Conservation (phyloP, 2,329 filamentous ascomycete species). For the Trichoderma hamatum region DNA sequence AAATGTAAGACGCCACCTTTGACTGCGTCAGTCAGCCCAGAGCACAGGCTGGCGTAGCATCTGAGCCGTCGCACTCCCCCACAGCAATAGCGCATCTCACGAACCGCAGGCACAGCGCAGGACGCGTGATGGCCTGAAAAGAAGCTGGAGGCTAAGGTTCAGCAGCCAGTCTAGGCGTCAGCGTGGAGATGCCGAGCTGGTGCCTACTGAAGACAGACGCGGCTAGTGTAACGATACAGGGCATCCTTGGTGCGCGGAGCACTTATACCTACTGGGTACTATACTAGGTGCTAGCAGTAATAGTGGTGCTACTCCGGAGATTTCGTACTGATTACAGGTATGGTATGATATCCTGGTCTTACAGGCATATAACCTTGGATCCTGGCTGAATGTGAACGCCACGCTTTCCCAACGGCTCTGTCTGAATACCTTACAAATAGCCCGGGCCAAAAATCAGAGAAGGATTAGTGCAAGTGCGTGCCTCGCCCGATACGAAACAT, state of each 20-base stretch:
- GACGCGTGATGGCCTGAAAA: not conserved
- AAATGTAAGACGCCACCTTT: constrained; percentile 18
- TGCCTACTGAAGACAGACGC: not conserved
- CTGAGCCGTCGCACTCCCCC: not conserved
- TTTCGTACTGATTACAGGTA: not conserved
- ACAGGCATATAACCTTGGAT: constrained; percentile 3
- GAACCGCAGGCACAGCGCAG: not conserved
- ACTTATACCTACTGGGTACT: not conserved
- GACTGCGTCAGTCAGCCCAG: not conserved
- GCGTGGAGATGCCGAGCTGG: not conserved
- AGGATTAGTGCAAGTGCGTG: not conserved
- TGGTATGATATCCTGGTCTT: not conserved
- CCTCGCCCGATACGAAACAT: constrained; percentile 2
- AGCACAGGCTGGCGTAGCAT: not conserved
- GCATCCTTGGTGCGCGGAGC: not conserved
- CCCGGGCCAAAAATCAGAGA: not conserved
- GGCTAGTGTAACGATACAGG: not conserved
- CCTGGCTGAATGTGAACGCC: constrained; percentile 7
- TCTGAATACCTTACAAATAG: not conserved
- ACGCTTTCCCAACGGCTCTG: not conserved
- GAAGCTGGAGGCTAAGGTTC: not conserved
- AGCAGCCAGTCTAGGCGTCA: not conserved
- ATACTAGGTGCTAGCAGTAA: not conserved
- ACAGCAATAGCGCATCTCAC: not conserved
- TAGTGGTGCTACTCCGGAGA: not conserved